Evolutionary conservation across 2,329 filamentous ascomycete genomes (phyloP), one percentile per base, ranked within the genome.

Genomic region (Acarospora socialis): DNA sequence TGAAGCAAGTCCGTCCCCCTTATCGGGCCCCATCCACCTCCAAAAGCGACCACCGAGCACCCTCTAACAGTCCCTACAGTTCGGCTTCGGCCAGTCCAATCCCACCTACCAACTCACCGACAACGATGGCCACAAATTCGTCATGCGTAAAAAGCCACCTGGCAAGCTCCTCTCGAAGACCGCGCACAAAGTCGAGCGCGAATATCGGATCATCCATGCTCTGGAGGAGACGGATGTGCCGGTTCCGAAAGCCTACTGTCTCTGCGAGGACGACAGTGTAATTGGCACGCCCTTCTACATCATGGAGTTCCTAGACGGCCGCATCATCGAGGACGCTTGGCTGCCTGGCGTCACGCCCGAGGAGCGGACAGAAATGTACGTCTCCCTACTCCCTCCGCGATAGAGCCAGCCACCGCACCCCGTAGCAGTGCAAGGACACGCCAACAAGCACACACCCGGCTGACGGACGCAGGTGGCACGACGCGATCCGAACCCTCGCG

Each of bases 121-220:
- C 32, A 65, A 73, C 43, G 66, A 74, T 51, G 73, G 75, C 31
- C 56, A 63, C 44, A 74, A 76, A 51, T 93, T 77, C 59, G 90
- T 98, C 20, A 70, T 95, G 63, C 82, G 90, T 54, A 95, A 98
- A 70, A 95, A 95, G 61, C 90, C 90, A 1, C 87, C 90, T n/a
- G 90, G 90, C 42, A 75, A 78, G 60, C 76, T 98, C 22, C 68
- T 95, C 30, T 93, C 83, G 46, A 83, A 84, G 61, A 87, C 87
- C 2, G 90, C 90, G 7, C 90, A 98, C 63, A 81, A 87, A 55
- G 87, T 98, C 49, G 90, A 98, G 61, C 80, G 90, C 47, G 90
- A 98, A 59, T 90, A 90, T 61, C 76, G 78, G 48, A 80, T 95
- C 50, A 80, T 95, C 49, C 73, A 81, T 52, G 86, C 87, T 3